Percentiles rank a stretch among this genome's conserved stretches.
phyloP scores from a whole-genome alignment of 2,329 filamentous ascomycete genomes.

The Aspergillus fumigatiaffinis region DNA sequence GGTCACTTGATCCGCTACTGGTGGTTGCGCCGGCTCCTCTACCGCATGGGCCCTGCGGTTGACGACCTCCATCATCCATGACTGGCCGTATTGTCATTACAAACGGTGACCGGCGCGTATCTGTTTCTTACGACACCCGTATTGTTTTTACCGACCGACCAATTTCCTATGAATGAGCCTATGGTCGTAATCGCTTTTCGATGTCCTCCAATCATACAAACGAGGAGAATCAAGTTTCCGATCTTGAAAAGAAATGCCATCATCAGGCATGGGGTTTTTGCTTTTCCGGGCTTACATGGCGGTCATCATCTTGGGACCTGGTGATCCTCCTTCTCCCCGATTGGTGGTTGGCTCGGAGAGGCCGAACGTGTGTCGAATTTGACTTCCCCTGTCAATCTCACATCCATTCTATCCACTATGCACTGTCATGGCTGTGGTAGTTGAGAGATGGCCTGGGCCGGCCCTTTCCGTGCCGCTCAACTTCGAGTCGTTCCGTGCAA shows the following conservation, averaged over 20 bases:
- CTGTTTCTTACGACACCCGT: constrained; percentile 27
- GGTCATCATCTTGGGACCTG: constrained; percentile 9
- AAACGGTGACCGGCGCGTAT: constrained; percentile 21
- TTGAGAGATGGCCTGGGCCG: constrained; percentile 23
- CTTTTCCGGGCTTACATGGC: not conserved
- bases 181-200: constrained; percentile 1
- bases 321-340: constrained; percentile 6
- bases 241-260: not conserved
- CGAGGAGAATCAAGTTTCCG: not conserved
- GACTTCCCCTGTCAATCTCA: constrained; percentile 12
- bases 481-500: constrained; percentile 14
- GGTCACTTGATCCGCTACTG: constrained; percentile 56
- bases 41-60: constrained; percentile 6
- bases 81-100: constrained; percentile 16
- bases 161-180: constrained; percentile 7
- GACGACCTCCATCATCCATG: constrained; percentile 1
- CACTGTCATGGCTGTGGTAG: constrained; percentile 13
- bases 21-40: constrained; percentile 27
- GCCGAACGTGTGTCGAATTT: constrained; percentile 7
- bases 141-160: constrained; percentile 23
- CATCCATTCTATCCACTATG: constrained; percentile 7
- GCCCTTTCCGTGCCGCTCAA: constrained; percentile 36
- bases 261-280: not conserved
- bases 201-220: not conserved
- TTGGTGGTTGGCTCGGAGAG: constrained; percentile 1